Percentiles rank a stretch among this genome's conserved stretches.
Evolutionary conservation across 208 protist species (phyloP).

Genomic region (Balamuthia mandrillaris): DNA sequence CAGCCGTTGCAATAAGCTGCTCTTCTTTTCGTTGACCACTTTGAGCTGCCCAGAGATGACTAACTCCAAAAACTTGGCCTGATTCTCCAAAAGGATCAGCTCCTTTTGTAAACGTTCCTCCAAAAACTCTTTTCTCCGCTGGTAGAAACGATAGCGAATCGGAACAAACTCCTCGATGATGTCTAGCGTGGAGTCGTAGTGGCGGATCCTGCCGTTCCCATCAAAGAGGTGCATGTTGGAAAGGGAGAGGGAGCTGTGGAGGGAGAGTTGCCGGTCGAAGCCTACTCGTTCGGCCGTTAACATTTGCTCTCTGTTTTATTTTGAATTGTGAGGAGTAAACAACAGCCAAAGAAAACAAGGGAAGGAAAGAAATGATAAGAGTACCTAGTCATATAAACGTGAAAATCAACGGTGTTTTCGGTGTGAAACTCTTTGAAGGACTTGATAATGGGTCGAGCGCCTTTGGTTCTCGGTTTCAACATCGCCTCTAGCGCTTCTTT

Average conservation of each 20-base stretch:
- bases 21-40: conserved; percentile 86
- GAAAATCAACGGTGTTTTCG: conserved; percentile 41
- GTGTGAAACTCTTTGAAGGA: conserved; percentile 43
- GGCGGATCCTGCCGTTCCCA: conserved; percentile 86
- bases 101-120: conserved; percentile 79
- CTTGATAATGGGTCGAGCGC: no score
- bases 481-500: neutral
- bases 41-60: conserved; percentile 90
- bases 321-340: neutral
- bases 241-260: conserved; percentile 32
- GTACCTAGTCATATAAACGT: neutral
- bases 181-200: conserved; percentile 80
- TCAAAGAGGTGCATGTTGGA: conserved; percentile 55
- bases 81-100: conserved; percentile 91
- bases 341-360: no score
- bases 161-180: conserved; percentile 97
- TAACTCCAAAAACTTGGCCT: conserved; percentile 94
- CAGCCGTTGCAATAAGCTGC: conserved; percentile 90
- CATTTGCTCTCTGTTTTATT: no score
- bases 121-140: conserved; percentile 88
- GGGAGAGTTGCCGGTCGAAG: conserved; percentile 62
- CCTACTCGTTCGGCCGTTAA: no score
- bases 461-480: no score
- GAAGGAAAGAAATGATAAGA: no score
- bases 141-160: conserved; percentile 93